phyloP scores from a whole-genome alignment of 768 basidiomycete genomes.

The Leccinellum luteum region DNA sequence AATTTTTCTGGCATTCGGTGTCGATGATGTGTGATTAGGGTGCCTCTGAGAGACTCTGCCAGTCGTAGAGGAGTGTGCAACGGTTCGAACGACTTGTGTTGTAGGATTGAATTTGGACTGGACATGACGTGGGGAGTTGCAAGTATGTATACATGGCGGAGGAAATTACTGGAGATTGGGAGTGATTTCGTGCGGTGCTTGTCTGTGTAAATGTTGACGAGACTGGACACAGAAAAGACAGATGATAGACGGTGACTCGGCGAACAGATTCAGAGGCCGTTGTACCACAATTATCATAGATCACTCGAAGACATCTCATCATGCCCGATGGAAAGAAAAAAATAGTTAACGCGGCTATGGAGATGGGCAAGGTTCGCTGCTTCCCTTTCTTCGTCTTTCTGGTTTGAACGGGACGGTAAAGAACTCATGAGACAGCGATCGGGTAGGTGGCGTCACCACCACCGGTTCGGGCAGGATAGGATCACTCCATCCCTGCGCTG shows the following conservation, averaged over 20 bases:
- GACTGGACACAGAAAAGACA: not conserved
- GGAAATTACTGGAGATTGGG: no score
- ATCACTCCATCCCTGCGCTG: not conserved
- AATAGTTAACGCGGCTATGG: not conserved
- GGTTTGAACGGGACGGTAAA: no score
- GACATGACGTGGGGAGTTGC: no score
- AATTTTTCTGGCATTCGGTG: not conserved
- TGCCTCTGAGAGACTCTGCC: no score
- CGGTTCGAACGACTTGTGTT: not conserved
- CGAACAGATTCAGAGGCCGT: not conserved
- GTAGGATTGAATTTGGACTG: no score
- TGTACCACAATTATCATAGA: not conserved
- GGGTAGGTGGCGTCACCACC: not conserved
- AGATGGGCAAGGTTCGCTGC: not conserved
- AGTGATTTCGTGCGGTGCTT: no score
- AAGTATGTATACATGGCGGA: no score
- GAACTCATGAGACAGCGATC: not conserved
- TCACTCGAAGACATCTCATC: not conserved
- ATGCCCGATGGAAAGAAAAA: not conserved
- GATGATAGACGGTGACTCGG: not conserved
- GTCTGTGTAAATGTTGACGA: no score
- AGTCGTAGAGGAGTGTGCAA: no score
- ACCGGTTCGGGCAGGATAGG: not conserved
- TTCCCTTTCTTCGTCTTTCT: no score
- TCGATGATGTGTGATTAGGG: not conserved